These are phyloP conservation scores for Spencermartinsiella ligniputridi DNA, from an alignment of 1,139 yeast genomes.

Conservation along the genomic window DNA sequence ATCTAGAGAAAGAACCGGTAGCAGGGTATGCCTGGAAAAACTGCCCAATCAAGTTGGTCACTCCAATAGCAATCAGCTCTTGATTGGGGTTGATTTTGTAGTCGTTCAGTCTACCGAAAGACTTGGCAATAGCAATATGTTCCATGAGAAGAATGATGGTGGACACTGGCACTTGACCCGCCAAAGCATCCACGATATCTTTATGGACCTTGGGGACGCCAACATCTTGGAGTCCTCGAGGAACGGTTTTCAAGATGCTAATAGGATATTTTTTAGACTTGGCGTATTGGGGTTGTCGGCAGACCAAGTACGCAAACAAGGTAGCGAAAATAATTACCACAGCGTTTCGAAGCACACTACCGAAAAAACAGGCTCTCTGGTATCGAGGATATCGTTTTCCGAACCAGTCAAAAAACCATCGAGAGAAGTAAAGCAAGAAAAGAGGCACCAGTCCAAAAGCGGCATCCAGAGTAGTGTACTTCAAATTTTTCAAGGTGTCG, in stretches of 20 bases:
- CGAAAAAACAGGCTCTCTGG: slow-evolving; percentile 58
- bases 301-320: slow-evolving; percentile 61
- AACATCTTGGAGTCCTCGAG: slow-evolving; percentile 72
- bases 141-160: slow-evolving; percentile 77
- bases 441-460: slow-evolving; percentile 82
- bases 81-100: slow-evolving; percentile 90
- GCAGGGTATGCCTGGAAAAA: slow-evolving; percentile 94
- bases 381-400: slow-evolving; percentile 63
- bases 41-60: slow-evolving; percentile 83
- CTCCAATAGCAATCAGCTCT: slow-evolving; percentile 92
- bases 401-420: slow-evolving; percentile 49
- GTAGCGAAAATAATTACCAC: slow-evolving; percentile 76
- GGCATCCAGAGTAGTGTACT: slow-evolving; percentile 67
- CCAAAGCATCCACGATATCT: slow-evolving; percentile 58
- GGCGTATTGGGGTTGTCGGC: slow-evolving; percentile 41
- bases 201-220: slow-evolving; percentile 67
- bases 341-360: slow-evolving; percentile 75
- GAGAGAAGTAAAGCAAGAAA: slow-evolving; percentile 64
- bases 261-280: slow-evolving; percentile 42
- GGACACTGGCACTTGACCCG: slow-evolving; percentile 80
- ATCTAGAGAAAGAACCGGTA: slow-evolving; percentile 92
- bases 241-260: slow-evolving; percentile 68
- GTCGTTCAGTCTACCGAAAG: slow-evolving; percentile 89
- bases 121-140: slow-evolving; percentile 90
- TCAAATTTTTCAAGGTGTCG: slow-evolving; percentile 66